Evolutionary conservation across 306 rosid genomes (phyloP).

Genomic region (Vigna unguiculata): DNA sequence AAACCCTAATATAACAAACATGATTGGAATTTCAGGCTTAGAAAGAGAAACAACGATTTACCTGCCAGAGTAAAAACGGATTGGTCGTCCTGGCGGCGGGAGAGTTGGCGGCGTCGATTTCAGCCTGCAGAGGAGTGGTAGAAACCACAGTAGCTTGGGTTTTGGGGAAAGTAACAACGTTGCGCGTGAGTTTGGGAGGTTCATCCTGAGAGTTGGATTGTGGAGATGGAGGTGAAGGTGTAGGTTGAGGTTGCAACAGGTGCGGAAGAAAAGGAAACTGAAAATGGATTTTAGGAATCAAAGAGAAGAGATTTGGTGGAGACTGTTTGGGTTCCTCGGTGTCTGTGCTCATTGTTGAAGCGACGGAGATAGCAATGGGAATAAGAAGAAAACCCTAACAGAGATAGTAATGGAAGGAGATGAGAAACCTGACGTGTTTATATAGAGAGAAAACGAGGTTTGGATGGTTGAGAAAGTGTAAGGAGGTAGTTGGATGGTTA

Average conservation of each 20-base stretch:
- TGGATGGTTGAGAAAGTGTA: too few species aligned
- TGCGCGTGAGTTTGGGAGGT: conserved; percentile 43
- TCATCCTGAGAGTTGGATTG: not conserved
- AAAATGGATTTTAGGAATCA: not conserved
- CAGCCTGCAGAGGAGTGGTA: conserved; percentile 53
- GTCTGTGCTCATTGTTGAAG: not conserved
- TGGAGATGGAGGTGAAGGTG: not conserved
- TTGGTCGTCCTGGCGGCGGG: conserved; percentile 59
- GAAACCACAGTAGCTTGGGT: conserved; percentile 52
- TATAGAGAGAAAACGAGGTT: too few species aligned
- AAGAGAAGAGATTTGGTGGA: not conserved
- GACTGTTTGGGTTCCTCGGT: not conserved
- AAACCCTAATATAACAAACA: conserved; percentile 26
- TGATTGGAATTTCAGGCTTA: not conserved
- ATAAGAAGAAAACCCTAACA: too few species aligned
- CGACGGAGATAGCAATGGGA: not conserved
- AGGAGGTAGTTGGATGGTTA: too few species aligned
- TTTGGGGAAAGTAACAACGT: conserved; percentile 65
- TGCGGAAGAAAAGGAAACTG: not conserved
- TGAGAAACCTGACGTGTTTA: too few species aligned
- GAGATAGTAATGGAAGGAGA: too few species aligned
- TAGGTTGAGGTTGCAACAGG: not conserved
- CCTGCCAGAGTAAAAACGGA: conserved; percentile 89
- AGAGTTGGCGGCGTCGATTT: conserved; percentile 57
- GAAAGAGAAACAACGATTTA: not conserved